Conservation (phyloP, 176 grass and related monocot genomes). For the Pharus latifolius region DNA sequence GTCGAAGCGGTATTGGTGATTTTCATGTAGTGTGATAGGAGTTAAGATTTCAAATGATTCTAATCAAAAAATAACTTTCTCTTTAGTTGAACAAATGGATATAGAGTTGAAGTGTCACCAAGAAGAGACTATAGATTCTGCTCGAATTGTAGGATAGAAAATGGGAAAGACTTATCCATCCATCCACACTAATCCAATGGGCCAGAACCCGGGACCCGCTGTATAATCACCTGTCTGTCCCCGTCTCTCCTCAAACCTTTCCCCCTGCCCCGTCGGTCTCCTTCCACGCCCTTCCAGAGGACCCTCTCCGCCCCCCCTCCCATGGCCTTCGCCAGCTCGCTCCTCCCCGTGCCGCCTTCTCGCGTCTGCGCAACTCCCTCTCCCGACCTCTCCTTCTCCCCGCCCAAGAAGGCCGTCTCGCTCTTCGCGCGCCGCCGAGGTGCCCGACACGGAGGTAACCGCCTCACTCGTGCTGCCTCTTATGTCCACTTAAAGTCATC, state of each 20-base stretch:
- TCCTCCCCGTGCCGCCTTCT: conserved; percentile 8
- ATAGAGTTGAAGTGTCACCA: neutral
- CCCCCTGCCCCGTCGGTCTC: neutral
- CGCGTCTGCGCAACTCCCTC: conserved; percentile 13
- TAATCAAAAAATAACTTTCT: too few species aligned
- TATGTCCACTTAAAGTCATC: neutral
- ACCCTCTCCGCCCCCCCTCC: neutral
- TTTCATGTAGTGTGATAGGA: too few species aligned
- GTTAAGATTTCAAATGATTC: too few species aligned
- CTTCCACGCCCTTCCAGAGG: conserved; percentile 13
- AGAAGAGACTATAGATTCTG: too few species aligned
- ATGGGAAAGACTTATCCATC: conserved; percentile 19
- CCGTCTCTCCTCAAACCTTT: neutral
- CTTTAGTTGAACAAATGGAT: too few species aligned
- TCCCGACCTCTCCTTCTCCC: conserved; percentile 10
- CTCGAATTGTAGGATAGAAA: too few species aligned
- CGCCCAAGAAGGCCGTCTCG: conserved; percentile 16
- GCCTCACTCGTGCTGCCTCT: neutral
- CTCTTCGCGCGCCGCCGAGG: conserved; percentile 2
- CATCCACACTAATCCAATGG: conserved; percentile 10
- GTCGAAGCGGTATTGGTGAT: too few species aligned
- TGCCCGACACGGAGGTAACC: conserved; percentile 20
- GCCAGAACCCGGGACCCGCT: neutral
- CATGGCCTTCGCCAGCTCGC: conserved; percentile 33
- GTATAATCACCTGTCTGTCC: conserved; percentile 4